phyloP scores from a whole-genome alignment of 305 asterid genomes.

The Plantago lanceolata region DNA sequence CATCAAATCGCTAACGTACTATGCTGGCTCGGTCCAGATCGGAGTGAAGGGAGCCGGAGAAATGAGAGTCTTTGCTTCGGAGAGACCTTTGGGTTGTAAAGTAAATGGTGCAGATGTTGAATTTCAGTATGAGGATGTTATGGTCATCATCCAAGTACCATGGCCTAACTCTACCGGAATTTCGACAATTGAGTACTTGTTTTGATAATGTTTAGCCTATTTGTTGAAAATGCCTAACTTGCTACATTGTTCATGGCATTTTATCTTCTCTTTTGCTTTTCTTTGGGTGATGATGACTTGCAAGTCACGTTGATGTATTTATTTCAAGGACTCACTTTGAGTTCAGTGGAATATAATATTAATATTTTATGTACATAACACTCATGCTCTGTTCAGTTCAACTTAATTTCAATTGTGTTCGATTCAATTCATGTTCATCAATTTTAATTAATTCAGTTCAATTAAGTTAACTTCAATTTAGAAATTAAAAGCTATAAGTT shows the following conservation, averaged over 20 bases:
- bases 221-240: background rate
- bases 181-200: conserved; percentile 50
- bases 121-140: conserved; percentile 40
- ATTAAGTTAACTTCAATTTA: too few species aligned
- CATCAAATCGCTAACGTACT: conserved; percentile 38
- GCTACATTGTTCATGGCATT: background rate
- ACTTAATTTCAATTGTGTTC: too few species aligned
- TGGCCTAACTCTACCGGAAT: conserved; percentile 54
- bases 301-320: conserved; percentile 1
- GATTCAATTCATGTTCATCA: too few species aligned
- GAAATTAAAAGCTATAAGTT: too few species aligned
- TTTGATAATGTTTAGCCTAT: conserved; percentile 23
- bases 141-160: conserved; percentile 50
- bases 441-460: too few species aligned
- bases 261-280: conserved; percentile 1
- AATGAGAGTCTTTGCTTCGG: conserved; percentile 61
- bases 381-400: too few species aligned
- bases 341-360: conserved; percentile 25
- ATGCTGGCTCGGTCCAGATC: conserved; percentile 33
- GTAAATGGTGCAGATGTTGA: conserved; percentile 41
- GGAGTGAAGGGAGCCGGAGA: conserved; percentile 70
- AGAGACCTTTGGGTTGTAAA: conserved; percentile 42
- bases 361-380: too few species aligned
- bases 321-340: conserved; percentile 14
- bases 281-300: background rate